Evolutionary conservation across 2,329 filamentous ascomycete species (phyloP).

Genomic region (Zalaria sp.): DNA sequence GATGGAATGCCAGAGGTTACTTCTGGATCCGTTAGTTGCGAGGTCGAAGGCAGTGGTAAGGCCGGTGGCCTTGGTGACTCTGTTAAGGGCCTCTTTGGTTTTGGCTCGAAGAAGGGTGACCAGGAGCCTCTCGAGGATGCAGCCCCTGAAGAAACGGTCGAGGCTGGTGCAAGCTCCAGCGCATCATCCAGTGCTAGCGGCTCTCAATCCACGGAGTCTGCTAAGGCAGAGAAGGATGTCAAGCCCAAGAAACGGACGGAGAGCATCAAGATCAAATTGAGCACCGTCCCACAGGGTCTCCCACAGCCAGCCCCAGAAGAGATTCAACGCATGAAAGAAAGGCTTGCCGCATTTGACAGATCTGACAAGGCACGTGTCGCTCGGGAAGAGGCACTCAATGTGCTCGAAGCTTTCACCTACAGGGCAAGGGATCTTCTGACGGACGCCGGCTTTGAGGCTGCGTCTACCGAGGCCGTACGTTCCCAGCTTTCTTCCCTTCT

Average conservation of each 20-base stretch:
- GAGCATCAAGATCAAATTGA: slow-evolving; percentile 37
- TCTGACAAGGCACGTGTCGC: slow-evolving; percentile 66
- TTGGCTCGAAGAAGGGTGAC: slow-evolving; percentile 80
- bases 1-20: slow-evolving; percentile 70
- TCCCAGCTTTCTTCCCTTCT: slow-evolving; percentile 53
- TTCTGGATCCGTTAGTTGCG: slow-evolving; percentile 70
- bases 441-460: slow-evolving; percentile 57
- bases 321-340: slow-evolving; percentile 45
- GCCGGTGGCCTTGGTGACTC: slow-evolving; percentile 80
- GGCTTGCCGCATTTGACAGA: slow-evolving; percentile 66
- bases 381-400: slow-evolving; percentile 79
- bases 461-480: slow-evolving; percentile 56
- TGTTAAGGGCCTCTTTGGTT: slow-evolving; percentile 91
- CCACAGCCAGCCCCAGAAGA: slow-evolving; percentile 46
- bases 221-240: slow-evolving; percentile 13
- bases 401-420: slow-evolving; percentile 89
- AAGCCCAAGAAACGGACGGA: slow-evolving; percentile 36
- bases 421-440: slow-evolving; percentile 70
- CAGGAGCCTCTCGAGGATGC: slow-evolving; percentile 54
- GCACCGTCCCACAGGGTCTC: slow-evolving; percentile 31
- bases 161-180: slow-evolving; percentile 18
- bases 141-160: slow-evolving; percentile 24
- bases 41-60: slow-evolving; percentile 55
- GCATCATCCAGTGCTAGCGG: slow-evolving; percentile 33
- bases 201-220: slow-evolving; percentile 23